Percentiles rank a stretch among this genome's conserved stretches.
phyloP scores from a whole-genome alignment of 1,284 basidiomycete species.

The Cerioporus squamosus region DNA sequence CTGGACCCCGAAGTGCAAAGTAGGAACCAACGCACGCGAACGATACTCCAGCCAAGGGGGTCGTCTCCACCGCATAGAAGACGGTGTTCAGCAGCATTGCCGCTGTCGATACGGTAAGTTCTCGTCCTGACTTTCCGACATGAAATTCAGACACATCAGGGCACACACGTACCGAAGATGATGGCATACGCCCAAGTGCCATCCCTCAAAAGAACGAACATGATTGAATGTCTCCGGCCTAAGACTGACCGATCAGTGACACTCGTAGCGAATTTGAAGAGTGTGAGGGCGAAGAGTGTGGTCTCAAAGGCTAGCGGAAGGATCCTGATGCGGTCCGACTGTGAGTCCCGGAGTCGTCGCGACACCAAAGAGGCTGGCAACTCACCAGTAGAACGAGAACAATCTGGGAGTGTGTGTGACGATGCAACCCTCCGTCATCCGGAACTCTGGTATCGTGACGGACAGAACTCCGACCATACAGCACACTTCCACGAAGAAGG shows the following conservation, averaged over 20 bases:
- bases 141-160: too few species aligned
- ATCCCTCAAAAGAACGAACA: constrained; percentile 39
- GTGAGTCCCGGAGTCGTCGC: too few species aligned
- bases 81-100: constrained; percentile 18
- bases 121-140: background rate
- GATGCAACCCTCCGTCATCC: constrained; percentile 15
- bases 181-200: constrained; percentile 47
- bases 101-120: constrained; percentile 5
- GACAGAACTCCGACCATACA: constrained; percentile 17
- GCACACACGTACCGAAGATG: constrained; percentile 17
- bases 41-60: constrained; percentile 9
- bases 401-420: constrained; percentile 13
- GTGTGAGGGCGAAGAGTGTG: constrained; percentile 37
- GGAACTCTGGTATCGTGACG: constrained; percentile 12
- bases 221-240: constrained; percentile 34
- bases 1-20: background rate
- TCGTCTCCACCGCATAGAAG: constrained; percentile 14
- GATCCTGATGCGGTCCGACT: constrained; percentile 5
- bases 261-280: constrained; percentile 31
- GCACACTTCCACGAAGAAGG: constrained; percentile 17
- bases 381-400: constrained; percentile 19
- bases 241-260: constrained; percentile 30
- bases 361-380: background rate
- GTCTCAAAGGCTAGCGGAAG: constrained; percentile 34
- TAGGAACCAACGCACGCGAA: constrained; percentile 14